Percentiles rank a stretch among this genome's conserved stretches.
Evolutionary conservation across 768 basidiomycete species (phyloP).

Genomic region (Dioszegia crocea): DNA sequence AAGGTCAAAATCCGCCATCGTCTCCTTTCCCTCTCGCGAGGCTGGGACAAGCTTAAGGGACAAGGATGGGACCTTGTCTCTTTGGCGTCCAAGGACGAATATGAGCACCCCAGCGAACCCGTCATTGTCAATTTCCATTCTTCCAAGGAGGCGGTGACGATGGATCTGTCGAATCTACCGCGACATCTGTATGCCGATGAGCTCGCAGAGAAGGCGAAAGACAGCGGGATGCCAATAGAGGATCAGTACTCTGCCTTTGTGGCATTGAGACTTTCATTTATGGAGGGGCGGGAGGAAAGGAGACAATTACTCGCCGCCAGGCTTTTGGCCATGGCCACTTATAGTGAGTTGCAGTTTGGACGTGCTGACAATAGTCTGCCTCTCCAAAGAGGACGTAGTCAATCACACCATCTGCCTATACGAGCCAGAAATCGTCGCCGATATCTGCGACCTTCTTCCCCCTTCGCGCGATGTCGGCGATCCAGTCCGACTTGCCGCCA

Average conservation of each 20-base stretch:
- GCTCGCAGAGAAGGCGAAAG: conserved; percentile 67
- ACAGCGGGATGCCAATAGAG: conserved; percentile 65
- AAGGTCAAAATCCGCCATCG: conserved; percentile 69
- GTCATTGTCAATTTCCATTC: conserved; percentile 13
- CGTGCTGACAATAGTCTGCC: conserved; percentile 58
- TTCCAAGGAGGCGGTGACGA: conserved; percentile 16
- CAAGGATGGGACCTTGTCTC: conserved; percentile 16
- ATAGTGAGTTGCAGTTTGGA: conserved; percentile 48
- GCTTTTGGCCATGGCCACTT: conserved; percentile 82
- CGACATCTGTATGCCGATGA: conserved; percentile 63
- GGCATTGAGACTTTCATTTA: conserved; percentile 72
- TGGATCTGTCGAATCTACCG: conserved; percentile 53
- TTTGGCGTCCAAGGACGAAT: conserved; percentile 17
- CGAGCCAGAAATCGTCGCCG: conserved; percentile 84
- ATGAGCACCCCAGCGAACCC: background rate
- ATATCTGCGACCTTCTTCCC: conserved; percentile 83
- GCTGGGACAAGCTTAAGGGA: conserved; percentile 28
- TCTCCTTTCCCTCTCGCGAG: conserved; percentile 61
- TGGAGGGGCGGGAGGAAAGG: conserved; percentile 58
- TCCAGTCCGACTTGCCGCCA: conserved; percentile 73
- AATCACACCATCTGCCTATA: conserved; percentile 77
- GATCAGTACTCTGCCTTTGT: conserved; percentile 77
- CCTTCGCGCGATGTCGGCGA: conserved; percentile 68
- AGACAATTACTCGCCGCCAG: conserved; percentile 76
- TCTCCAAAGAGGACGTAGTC: conserved; percentile 69